A percentile compares a stretch with the other conserved stretches of the same genome.
Evolutionary conservation across 441 rosid genomes (phyloP).

Genomic region (Corymbia calophylla): DNA sequence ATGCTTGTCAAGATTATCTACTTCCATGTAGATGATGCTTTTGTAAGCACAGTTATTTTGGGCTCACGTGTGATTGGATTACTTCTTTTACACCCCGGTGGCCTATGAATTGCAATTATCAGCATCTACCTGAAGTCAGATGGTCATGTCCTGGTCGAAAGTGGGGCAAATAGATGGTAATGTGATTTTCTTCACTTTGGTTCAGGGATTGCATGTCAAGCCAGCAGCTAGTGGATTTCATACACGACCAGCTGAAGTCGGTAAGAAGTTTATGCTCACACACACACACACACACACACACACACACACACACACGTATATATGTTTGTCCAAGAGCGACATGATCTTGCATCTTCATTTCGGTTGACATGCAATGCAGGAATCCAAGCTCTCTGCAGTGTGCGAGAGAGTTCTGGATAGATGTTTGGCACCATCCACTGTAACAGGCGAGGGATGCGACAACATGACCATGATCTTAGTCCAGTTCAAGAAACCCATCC

Average conservation of each 20-base stretch:
- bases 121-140: not conserved
- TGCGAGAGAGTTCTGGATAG: conserved; percentile 82
- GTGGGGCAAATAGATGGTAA: not conserved
- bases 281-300: not conserved
- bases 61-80: not conserved
- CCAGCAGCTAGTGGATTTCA: conserved; percentile 89
- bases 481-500: conserved; percentile 77
- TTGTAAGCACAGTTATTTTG: not conserved
- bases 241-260: conserved; percentile 58
- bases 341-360: not conserved
- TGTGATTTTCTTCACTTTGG: not conserved
- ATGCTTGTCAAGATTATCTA: not conserved
- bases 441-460: conserved; percentile 90
- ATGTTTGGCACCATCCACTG: conserved; percentile 89
- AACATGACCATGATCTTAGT: conserved; percentile 98
- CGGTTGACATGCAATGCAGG: conserved; percentile 34
- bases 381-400: conserved; percentile 79
- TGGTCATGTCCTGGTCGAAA: too few relatives aligned
- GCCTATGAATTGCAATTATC: not conserved
- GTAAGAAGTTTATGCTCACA: conserved; percentile 26
- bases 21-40: not conserved
- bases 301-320: not conserved
- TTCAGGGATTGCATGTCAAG: conserved; percentile 98
- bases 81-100: not conserved
- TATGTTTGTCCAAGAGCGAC: not conserved